Base-by-base conservation (phyloP, 805 yeast species). In the Yarrowia sp. region DNA sequence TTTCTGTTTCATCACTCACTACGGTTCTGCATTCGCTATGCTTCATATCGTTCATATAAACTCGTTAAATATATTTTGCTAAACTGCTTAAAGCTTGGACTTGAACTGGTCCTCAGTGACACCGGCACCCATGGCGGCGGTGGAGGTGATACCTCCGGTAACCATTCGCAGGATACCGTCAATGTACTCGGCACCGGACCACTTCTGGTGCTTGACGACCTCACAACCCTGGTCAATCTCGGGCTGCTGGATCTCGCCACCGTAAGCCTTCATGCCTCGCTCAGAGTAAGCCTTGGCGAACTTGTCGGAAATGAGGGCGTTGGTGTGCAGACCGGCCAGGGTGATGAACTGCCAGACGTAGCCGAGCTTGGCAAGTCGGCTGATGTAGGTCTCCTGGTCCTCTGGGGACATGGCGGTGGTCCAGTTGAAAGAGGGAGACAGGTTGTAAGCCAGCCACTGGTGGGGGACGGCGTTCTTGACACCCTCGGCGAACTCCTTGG, bases 51-150 rank as follows among this genome's bases (percentile, higher is more conserved):
- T 26, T 26, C 30, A 8, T 26, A 8, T 5, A 4, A 48, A 48
- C 54, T 48, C 54, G 54, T 48, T 48, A 48, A 48, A 48, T 48
- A 48, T 48, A 30, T 32, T 48, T 46, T 46, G 30, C 51, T 26
- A 44, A 44, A 22, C 14, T 30, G 54, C 49, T 58, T 58, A 58
- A 30, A 58, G 63, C 63, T 70, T 70, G 58, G 69, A 62, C 74
- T 88, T 89, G 81, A 93, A 93, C 79, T 93, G 98, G 70, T 89
- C 96, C 80, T 93, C 98, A 64, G 98, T 93, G 70, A 93, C 98
- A 81, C 98, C 98, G 67, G 88, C 88, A 74, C 98, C 98, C 98
- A 93, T 93, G 56, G 98, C 98, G 70, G 98, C 96, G 56, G 98
- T 93, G 19, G 96, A 88, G 61, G 92, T 83, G 66, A 92, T 89